Evolutionary conservation across 2,329 filamentous ascomycete genomes (phyloP).

Genomic region (Aspergillus sp.): DNA sequence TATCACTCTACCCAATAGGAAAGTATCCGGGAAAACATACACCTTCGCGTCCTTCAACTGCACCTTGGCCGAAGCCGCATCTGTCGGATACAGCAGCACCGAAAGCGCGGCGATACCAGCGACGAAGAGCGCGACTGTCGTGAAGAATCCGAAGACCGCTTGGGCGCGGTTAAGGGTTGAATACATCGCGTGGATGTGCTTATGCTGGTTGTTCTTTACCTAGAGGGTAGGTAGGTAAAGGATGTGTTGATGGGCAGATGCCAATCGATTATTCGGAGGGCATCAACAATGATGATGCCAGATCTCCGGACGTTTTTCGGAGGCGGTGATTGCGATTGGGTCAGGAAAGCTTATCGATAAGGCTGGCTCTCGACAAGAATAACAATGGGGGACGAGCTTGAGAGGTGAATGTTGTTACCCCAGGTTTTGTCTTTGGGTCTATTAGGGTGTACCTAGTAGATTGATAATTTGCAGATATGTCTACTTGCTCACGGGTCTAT

Average conservation of each 20-base stretch:
- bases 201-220: not conserved
- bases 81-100: slow-evolving; percentile 65
- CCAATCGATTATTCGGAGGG: not conserved
- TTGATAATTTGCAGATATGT: not conserved
- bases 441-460: not conserved
- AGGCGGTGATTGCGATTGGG: slow-evolving; percentile 24
- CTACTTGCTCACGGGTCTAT: not conserved
- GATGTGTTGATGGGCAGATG: not conserved
- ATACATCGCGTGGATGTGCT: slow-evolving; percentile 67
- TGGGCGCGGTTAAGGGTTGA: slow-evolving; percentile 83
- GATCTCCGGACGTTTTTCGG: slow-evolving; percentile 23
- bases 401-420: no score
- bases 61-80: slow-evolving; percentile 58
- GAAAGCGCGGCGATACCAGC: slow-evolving; percentile 80
- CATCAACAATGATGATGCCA: slow-evolving; percentile 20
- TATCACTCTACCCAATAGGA: not conserved
- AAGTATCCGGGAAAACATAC: slow-evolving; percentile 55
- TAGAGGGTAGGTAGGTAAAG: not conserved
- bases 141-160: slow-evolving; percentile 97
- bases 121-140: slow-evolving; percentile 83
- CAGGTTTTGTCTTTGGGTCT: not conserved
- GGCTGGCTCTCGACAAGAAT: not conserved
- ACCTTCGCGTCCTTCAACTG: slow-evolving; percentile 73
- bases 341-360: slow-evolving; percentile 23
- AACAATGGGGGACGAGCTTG: not conserved